Base-by-base conservation (phyloP, 306 rosid genomes). In the Neltuma alba region DNA sequence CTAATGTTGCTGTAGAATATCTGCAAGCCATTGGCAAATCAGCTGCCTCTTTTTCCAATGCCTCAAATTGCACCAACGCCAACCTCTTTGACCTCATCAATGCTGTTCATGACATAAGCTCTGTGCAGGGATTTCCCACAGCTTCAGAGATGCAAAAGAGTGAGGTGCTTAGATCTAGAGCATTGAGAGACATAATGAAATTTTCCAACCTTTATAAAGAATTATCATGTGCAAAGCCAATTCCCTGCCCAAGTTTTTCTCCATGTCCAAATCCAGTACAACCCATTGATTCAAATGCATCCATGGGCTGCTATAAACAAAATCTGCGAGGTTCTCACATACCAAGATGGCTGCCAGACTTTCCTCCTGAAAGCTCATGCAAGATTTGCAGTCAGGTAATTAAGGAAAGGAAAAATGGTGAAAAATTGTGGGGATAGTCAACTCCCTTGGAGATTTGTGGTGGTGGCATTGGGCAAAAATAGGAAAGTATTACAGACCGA, bases 281-380 rank as follows among this genome's bases (percentile, higher is more conserved):
- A 64, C 34, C 36, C 54, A 61, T 20, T 77, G 81, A 83, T 36
- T 74, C 81, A 38, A 41, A 72, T 36, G 7, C 84, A 28, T 45
- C 79, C 4, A 20, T 1, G 15, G 34, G 21, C 41, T 10, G 48
- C 67, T 18, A 1, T 50, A 11, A 54, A 6, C 33, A 67, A 21
- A 74, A 70, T 44, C 10, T n/a, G n/a, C 50, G 13, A 45, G 23
- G 38, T 50, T 80, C 74, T 52, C 93, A 90, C 34, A 73, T 92
- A 42, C 97, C 97, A 40, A 73, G 77, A 36, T 92, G 97, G 97
- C 93, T 92, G 54, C 97, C 94, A 50, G 83, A 62, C 62, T 82
- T 88, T 36, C 96, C 96, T 5, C 73, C 79, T 0, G 75, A 69
- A 54, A 83, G 77, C 76, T 74, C 76, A 33, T 27, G 65, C 45